Percentiles rank a stretch among this genome's conserved stretches.
phyloP scores from a whole-genome alignment of 2,329 filamentous ascomycete species.

The Pezicula rhizophila region DNA sequence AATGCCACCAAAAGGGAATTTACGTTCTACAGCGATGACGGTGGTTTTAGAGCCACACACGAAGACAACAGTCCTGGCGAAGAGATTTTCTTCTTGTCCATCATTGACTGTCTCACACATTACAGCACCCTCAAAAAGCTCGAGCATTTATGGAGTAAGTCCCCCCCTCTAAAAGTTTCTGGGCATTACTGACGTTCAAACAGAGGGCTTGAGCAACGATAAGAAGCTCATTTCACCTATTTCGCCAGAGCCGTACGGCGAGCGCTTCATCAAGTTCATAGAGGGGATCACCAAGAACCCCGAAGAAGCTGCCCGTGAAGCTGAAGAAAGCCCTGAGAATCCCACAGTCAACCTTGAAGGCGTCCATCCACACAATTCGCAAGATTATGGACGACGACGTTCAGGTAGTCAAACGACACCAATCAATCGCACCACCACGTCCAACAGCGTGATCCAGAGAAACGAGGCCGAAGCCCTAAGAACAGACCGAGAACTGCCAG shows the following conservation, averaged over 20 bases:
- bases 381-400: constrained; percentile 15
- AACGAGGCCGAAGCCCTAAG: constrained; percentile 23
- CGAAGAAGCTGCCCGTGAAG: constrained; percentile 73
- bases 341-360: constrained; percentile 30
- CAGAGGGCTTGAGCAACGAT: constrained; percentile 72
- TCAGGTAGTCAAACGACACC: constrained; percentile 14
- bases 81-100: constrained; percentile 95
- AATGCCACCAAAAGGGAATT: constrained; percentile 64
- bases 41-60: constrained; percentile 87
- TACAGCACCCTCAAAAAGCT: constrained; percentile 92
- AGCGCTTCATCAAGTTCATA: constrained; percentile 91
- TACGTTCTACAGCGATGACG: constrained; percentile 90
- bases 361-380: constrained; percentile 25
- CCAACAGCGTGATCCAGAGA: constrained; percentile 18
- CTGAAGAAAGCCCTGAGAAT: constrained; percentile 28
- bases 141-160: constrained; percentile 80
- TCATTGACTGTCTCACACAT: constrained; percentile 96
- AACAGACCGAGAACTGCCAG: constrained; percentile 31
- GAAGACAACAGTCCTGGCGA: constrained; percentile 80
- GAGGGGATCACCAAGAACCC: constrained; percentile 82
- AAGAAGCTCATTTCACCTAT: constrained; percentile 87
- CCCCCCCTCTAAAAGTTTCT: background rate
- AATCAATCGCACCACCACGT: constrained; percentile 13
- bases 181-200: background rate
- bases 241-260: constrained; percentile 83